Base-by-base conservation (phyloP, 208 protist species). In the Paratrypanosoma confusum region DNA sequence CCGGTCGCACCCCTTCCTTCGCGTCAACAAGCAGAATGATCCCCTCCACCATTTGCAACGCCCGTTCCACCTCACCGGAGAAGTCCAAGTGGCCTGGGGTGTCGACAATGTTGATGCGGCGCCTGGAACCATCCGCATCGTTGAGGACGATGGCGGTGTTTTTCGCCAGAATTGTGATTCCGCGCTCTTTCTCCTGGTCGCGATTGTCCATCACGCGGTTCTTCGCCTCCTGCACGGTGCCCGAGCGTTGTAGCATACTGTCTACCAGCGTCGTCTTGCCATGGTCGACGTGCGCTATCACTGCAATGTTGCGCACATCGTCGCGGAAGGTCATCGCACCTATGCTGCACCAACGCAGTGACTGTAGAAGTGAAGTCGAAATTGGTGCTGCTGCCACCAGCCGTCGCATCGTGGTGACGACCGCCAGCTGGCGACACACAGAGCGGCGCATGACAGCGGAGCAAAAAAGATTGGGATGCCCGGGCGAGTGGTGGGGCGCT, bases 21-120 rank as follows among this genome's bases (percentile, higher is more conserved):
- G 90, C 95, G 57, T 97, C 93, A 17, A 98, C 93, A 11, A 98
- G 71, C 7, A 98, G 67, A 37, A 97, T 70, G 25, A 97, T 92
- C 33, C 96, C 95, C 50, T 99, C 96, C 8, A 99, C 95, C 93
- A 98, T 97, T 39, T 87, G 70, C 44, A 99, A 58, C 2, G 96
- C 85, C 13, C 96, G 90, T 74, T 99, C 96, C 24, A 98, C 96
- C 59, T 99, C 96, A 17, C 96, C 96, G 17, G 85, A 91, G 63
- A 99, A 99, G 75, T 99, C 96, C 58, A 96, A 78, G 52, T 99
- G 96, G 14, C 94, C 96, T 33, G 96, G 96, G 14, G 96, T 98
- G 69, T 98, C 96, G 16, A 97, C 89, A 68, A 98, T 97, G 55
- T 98, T 98, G 45, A 97, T 93, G 35, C 80, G 85, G 20, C 91